These are phyloP conservation scores for Penicillium janthinellum DNA, from an alignment of 2,329 filamentous ascomycete species.

Conservation along the genomic window DNA sequence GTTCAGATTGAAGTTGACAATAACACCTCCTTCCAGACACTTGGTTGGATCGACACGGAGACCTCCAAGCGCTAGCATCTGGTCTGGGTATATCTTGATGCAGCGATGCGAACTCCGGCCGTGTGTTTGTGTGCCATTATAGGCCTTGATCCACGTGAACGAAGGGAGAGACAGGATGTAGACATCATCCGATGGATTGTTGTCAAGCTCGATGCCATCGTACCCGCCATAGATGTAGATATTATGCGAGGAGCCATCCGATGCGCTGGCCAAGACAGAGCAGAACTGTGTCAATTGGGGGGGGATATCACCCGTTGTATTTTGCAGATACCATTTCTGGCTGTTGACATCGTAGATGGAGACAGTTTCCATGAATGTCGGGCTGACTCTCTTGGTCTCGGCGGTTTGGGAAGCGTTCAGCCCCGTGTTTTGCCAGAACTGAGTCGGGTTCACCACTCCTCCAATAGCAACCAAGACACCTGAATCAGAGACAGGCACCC, in stretches of 20 bases:
- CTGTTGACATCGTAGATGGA: constrained; percentile 42
- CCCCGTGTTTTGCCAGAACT: constrained; percentile 13
- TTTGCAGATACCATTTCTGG: constrained; percentile 44
- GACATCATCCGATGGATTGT: constrained; percentile 44
- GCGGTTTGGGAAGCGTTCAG: constrained; percentile 10
- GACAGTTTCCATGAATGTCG: constrained; percentile 41
- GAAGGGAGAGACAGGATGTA: constrained; percentile 27
- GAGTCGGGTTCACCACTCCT: constrained; percentile 35
- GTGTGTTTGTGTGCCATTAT: constrained; percentile 20
- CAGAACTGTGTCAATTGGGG: constrained; percentile 43
- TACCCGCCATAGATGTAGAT: constrained; percentile 55
- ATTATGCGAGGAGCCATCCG: constrained; percentile 48
- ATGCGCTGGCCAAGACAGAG: constrained; percentile 42
- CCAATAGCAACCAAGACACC: constrained; percentile 45
- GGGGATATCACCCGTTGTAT: constrained; percentile 42
- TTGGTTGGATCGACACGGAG: constrained; percentile 7
- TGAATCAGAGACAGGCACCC: constrained; percentile 50
- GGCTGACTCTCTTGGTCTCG: constrained; percentile 23
- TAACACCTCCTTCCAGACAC: constrained; percentile 20
- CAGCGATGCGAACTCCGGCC: constrained; percentile 22
- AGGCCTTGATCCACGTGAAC: constrained; percentile 24
- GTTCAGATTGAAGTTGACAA: constrained; percentile 25
- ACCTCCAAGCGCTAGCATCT: constrained; percentile 22
- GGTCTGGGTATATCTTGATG: constrained; percentile 23
- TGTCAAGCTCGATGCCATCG: constrained; percentile 35